Conservation (phyloP, 805 yeast species). For the Cyberlindnera misumaiensis region DNA sequence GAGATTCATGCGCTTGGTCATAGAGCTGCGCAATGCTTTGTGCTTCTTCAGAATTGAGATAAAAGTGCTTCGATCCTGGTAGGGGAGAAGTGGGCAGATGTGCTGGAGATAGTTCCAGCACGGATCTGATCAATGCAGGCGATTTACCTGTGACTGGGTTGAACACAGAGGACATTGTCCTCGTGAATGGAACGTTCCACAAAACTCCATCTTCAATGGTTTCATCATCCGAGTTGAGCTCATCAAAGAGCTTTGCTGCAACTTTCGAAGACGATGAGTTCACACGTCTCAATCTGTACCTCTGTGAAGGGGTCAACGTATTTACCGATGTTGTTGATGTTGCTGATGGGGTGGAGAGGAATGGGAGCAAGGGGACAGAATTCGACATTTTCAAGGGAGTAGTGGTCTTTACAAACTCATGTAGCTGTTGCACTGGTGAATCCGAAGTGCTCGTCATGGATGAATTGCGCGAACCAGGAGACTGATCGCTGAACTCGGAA, state of each 20-base stretch:
- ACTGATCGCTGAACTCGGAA: slow-evolving; percentile 16
- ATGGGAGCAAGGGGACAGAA: too few relatives aligned
- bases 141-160: slow-evolving; percentile 22
- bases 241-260: slow-evolving; percentile 30
- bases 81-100: slow-evolving; percentile 42
- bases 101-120: slow-evolving; percentile 19
- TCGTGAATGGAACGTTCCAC: slow-evolving; percentile 49
- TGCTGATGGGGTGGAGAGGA: too few relatives aligned
- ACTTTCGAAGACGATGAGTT: slow-evolving; percentile 25
- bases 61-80: slow-evolving; percentile 30
- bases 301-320: slow-evolving; percentile 35
- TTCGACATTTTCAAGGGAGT: too few relatives aligned
- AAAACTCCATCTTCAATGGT: slow-evolving; percentile 33
- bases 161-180: slow-evolving; percentile 16
- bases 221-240: slow-evolving; percentile 28
- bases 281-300: slow-evolving; percentile 32
- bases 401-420: too few relatives aligned
- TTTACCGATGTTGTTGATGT: slow-evolving; percentile 12
- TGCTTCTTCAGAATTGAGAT: slow-evolving; percentile 18
- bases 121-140: slow-evolving; percentile 14
- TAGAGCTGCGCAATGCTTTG: slow-evolving; percentile 20
- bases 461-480: slow-evolving; percentile 20
- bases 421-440: too few relatives aligned
- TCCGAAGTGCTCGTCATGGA: slow-evolving; percentile 22
- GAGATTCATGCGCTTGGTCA: slow-evolving; percentile 13